A percentile compares a stretch with the other conserved stretches of the same genome.
Evolutionary conservation across 805 yeast genomes (phyloP).

Genomic region (Ogataea haglerorum): DNA sequence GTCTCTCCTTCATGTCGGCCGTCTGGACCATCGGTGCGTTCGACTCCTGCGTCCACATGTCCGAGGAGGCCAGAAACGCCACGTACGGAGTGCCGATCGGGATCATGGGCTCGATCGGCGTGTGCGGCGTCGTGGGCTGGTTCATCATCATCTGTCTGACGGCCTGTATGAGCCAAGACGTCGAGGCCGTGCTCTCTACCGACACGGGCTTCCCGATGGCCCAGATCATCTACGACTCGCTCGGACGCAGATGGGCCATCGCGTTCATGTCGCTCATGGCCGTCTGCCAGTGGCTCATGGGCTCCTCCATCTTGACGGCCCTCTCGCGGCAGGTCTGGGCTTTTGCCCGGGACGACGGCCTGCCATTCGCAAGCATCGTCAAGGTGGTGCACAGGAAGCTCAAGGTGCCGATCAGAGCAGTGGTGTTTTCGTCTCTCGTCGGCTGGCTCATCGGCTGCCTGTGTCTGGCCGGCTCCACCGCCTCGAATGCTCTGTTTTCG

Average conservation of each 20-base stretch:
- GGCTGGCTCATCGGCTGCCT: conserved; percentile 54
- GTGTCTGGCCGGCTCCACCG: conserved; percentile 54
- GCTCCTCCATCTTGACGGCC: conserved; percentile 58
- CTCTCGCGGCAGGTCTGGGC: conserved; percentile 73
- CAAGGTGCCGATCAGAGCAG: conserved; percentile 66
- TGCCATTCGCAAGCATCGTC: conserved; percentile 56
- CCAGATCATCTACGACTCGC: conserved; percentile 57
- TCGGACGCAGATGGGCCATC: conserved; percentile 63
- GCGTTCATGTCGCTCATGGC: conserved; percentile 59
- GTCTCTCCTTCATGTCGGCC: conserved; percentile 51
- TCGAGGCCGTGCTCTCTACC: conserved; percentile 40
- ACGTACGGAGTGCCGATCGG: conserved; percentile 63
- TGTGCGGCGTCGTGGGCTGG: conserved; percentile 59
- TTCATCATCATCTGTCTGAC: conserved; percentile 48
- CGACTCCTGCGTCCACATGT: conserved; percentile 69
- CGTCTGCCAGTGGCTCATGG: conserved; percentile 63
- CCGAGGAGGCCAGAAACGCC: conserved; percentile 68
- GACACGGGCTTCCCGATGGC: conserved; percentile 62
- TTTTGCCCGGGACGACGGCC: conserved; percentile 72
- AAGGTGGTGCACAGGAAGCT: conserved; percentile 53
- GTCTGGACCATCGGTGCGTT: conserved; percentile 76
- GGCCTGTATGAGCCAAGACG: conserved; percentile 51
- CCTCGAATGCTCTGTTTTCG: conserved; percentile 67
- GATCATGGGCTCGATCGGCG: conserved; percentile 54
- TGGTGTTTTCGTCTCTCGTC: conserved; percentile 49